Conservation (phyloP, 495 filamentous ascomycete genomes). For the Aspergillus leporis region DNA sequence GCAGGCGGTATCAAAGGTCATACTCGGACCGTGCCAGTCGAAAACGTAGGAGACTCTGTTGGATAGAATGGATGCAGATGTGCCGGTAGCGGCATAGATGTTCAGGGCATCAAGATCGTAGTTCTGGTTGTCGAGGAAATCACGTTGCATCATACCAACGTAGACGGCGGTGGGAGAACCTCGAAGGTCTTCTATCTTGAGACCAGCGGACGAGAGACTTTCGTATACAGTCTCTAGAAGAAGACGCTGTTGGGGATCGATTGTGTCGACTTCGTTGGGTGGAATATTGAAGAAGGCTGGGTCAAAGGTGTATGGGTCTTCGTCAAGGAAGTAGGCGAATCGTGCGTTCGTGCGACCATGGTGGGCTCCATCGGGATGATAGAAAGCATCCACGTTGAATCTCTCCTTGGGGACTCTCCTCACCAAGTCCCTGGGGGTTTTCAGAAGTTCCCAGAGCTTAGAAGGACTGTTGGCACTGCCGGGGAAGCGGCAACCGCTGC, state of each 20-base stretch:
- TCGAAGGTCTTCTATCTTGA: slow-evolving; percentile 30
- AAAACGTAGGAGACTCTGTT: slow-evolving; percentile 35
- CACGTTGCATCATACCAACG: slow-evolving; percentile 26
- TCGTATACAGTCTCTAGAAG: slow-evolving; percentile 58
- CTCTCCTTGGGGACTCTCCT: slow-evolving; percentile 6
- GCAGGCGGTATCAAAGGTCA: slow-evolving; percentile 47
- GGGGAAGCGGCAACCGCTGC: slow-evolving; percentile 15
- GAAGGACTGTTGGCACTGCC: slow-evolving; percentile 9
- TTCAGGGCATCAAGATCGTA: slow-evolving; percentile 35
- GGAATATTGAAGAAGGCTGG: slow-evolving; percentile 10
- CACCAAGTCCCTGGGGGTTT: slow-evolving; percentile 9
- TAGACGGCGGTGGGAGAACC: slow-evolving; percentile 40
- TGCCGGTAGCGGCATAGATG: slow-evolving; percentile 41
- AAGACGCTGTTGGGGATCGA: slow-evolving; percentile 46
- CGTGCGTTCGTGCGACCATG: not conserved
- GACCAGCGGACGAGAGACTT: slow-evolving; percentile 50
- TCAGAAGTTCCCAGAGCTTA: slow-evolving; percentile 10
- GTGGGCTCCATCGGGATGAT: not conserved
- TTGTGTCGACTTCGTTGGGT: slow-evolving; percentile 12
- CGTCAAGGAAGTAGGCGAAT: slow-evolving; percentile 7
- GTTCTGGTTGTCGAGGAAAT: slow-evolving; percentile 37
- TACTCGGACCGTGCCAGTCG: slow-evolving; percentile 30
- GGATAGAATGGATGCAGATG: slow-evolving; percentile 23
- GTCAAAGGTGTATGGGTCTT: slow-evolving; percentile 9
- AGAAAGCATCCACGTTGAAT: not conserved